Evolutionary conservation across 2,329 filamentous ascomycete genomes (phyloP), one percentile per base, ranked within the genome.

Genomic region (Amesomyces nigricolor): DNA sequence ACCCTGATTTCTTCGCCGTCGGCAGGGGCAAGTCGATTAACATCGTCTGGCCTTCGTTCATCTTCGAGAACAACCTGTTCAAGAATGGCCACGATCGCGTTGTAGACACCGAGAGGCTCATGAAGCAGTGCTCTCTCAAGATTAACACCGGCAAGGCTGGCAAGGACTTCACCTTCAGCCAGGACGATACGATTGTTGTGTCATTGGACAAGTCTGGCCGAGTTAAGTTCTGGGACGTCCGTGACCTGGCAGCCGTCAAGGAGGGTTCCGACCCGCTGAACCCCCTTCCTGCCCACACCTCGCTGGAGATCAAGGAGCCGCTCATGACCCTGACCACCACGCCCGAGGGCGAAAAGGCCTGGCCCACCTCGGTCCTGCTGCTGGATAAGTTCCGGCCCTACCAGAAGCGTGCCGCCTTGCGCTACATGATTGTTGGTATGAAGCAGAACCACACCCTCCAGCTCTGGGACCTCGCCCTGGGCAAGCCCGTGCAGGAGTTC

Each of bases 391-490:
- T 91, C 72, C 88, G 91, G 60, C 91, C 94, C 45, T 96, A 95
- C 72, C 83, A 86, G 74, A 96, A 94, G 74, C 87, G 88, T 58
- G 87, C 88, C 67, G 91, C 95, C 47, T 79, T 96, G 60, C 85
- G 94, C 59, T 99, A 99, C 75, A 87, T 99, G 76, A 86, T 99
- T 69, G 89, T 99, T 60, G 94, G 94, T 65, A 90, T 97, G 83
- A 96, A 97, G 76, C 94, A 99, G 72, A 99, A 99, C 72, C 94
- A 99, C 74, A 95, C 92, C 54, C 83, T 99, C 59, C 95, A 99
- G 77, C 83, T 99, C 44, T 99, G 94, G 95, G 94, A 99, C 76
- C 85, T 99, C 67, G 91, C 89, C 42, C 85, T 99, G 35, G 88
- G 88, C 63, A 96, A 96, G 73, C 89, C 91, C 30, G 94, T 99